Evolutionary conservation across 352 stramenopile species (phyloP).

Genomic region (Globisporangium nodosum): DNA sequence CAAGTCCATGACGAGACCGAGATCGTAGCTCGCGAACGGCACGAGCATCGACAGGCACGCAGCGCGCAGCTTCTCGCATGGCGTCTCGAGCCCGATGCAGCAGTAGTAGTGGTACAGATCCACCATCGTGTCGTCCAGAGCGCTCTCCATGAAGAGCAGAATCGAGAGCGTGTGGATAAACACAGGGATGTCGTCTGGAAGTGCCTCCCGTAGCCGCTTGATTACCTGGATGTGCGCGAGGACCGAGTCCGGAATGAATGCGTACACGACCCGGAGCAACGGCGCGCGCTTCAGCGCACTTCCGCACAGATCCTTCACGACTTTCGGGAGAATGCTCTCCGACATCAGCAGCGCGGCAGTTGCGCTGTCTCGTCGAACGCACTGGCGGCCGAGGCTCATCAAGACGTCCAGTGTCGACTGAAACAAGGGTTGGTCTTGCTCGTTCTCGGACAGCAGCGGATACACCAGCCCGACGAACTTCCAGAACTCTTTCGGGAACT

Average conservation of each 20-base stretch:
- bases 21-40: conserved; percentile 38
- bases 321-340: conserved; percentile 48
- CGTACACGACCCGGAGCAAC: conserved; percentile 53
- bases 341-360: conserved; percentile 41
- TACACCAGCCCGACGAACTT: conserved; percentile 50
- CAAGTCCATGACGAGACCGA: conserved; percentile 43
- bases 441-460: conserved; percentile 43
- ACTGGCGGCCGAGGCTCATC: conserved; percentile 33
- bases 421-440: conserved; percentile 44
- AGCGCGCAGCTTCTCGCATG: conserved; percentile 72
- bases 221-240: conserved; percentile 71
- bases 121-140: conserved; percentile 64
- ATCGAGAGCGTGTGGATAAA: conserved; percentile 76
- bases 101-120: conserved; percentile 88
- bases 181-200: conserved; percentile 52
- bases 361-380: conserved; percentile 36
- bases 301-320: conserved; percentile 23
- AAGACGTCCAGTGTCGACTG: conserved; percentile 25
- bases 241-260: conserved; percentile 44
- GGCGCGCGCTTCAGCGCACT: conserved; percentile 38
- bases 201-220: conserved; percentile 62
- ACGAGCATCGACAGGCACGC: conserved; percentile 76
- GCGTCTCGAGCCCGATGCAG: conserved; percentile 70
- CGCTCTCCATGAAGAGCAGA: conserved; percentile 60
- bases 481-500: conserved; percentile 83